These are phyloP conservation scores for Torulaspora pretoriensis DNA, from an alignment of 1,139 yeast species.

Conservation along the genomic window DNA sequence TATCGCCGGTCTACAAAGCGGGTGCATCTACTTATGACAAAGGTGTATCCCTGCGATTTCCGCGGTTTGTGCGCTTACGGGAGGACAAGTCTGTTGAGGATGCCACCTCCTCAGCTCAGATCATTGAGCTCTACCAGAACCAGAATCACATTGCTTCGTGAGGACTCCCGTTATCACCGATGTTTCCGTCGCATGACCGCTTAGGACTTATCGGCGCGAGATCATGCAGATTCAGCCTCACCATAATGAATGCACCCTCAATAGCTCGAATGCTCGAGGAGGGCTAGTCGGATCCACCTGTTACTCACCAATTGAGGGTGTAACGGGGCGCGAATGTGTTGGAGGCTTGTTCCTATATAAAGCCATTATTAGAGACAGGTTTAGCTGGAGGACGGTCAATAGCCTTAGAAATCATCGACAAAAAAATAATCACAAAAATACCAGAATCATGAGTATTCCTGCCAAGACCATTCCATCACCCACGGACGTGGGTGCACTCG, in stretches of 20 bases:
- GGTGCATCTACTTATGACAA: conserved; percentile 73
- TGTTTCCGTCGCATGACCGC: conserved; percentile 12
- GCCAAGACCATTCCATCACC: conserved; percentile 56
- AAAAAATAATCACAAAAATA: neutral
- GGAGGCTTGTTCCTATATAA: neutral
- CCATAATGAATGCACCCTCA: conserved; percentile 7
- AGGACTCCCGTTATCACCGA: conserved; percentile 1
- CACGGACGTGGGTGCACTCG: conserved; percentile 74
- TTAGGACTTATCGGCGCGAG: conserved; percentile 12
- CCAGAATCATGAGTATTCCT: conserved; percentile 7
- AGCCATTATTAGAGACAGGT: neutral
- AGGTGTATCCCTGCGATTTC: conserved; percentile 89
- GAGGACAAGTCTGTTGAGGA: conserved; percentile 88
- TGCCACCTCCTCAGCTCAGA: conserved; percentile 83
- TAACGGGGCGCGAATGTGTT: neutral
- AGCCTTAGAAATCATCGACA: no score
- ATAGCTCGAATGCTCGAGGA: conserved; percentile 1
- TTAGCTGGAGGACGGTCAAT: neutral
- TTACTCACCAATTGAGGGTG: neutral
- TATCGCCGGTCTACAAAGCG: conserved; percentile 90
- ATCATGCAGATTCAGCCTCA: conserved; percentile 4
- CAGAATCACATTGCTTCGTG: conserved; percentile 47
- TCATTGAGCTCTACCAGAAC: conserved; percentile 81
- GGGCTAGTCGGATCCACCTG: neutral
- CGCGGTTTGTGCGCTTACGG: conserved; percentile 78